Conservation (phyloP, 2,329 filamentous ascomycete species). For the Sphaerulina musiva region DNA sequence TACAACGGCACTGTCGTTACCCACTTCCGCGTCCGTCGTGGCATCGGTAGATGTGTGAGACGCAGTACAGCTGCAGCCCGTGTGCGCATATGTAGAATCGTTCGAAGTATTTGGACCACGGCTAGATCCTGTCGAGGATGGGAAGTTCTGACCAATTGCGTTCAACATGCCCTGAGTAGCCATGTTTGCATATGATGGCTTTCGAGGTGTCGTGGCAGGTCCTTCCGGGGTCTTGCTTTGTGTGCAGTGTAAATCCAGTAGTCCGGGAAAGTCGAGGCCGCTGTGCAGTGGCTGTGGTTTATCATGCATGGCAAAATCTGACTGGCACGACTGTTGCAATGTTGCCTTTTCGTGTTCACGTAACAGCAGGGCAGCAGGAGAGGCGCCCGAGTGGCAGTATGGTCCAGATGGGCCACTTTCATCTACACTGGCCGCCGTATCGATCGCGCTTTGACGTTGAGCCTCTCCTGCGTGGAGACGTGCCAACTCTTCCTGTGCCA, state of each 20-base stretch:
- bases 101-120: background rate
- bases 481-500: background rate
- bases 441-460: too few relatives aligned
- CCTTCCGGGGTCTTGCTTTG: background rate
- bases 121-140: background rate
- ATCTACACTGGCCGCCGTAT: too few relatives aligned
- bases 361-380: constrained; percentile 1
- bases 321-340: background rate
- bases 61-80: background rate
- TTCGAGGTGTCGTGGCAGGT: background rate
- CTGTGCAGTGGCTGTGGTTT: constrained; percentile 10
- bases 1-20: background rate
- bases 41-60: background rate
- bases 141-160: background rate
- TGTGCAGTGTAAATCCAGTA: background rate
- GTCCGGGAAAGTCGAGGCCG: constrained; percentile 19
- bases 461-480: background rate
- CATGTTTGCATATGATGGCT: constrained; percentile 18
- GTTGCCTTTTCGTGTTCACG: constrained; percentile 3
- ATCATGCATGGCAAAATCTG: background rate
- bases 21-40: background rate
- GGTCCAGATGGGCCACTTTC: background rate
- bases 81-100: background rate
- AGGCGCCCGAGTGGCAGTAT: background rate
- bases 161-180: background rate